These are phyloP conservation scores for Phytophthora constricta DNA, from an alignment of 352 stramenopile species.

Conservation along the genomic window DNA sequence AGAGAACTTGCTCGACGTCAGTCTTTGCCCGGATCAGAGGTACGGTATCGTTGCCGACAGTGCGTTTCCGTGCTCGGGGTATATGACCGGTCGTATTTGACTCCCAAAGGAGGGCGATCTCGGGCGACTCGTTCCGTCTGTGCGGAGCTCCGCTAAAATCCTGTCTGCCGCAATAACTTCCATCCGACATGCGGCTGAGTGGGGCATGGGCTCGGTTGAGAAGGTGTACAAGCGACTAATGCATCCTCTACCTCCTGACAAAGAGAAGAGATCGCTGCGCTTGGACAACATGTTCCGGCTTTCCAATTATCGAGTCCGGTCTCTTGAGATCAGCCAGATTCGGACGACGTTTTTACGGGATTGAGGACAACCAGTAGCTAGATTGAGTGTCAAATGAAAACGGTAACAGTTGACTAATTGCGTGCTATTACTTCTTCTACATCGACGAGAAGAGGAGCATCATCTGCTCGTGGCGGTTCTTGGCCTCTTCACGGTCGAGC, in stretches of 20 bases:
- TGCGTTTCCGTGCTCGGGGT: too few species aligned
- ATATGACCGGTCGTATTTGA: too few species aligned
- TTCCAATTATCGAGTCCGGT: neutral
- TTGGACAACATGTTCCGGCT: neutral
- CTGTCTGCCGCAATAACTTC: neutral
- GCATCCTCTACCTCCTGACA: neutral
- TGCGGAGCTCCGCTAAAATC: neutral
- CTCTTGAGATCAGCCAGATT: neutral
- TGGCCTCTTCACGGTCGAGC: neutral
- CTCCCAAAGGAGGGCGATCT: conserved; percentile 15
- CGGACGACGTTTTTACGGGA: neutral
- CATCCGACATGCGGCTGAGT: neutral
- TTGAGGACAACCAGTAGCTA: neutral
- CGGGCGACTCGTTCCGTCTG: neutral
- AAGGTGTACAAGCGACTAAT: neutral
- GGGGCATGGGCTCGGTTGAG: conserved; percentile 7
- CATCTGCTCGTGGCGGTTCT: conserved; percentile 12
- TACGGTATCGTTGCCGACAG: too few species aligned
- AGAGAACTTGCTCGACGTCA: too few species aligned
- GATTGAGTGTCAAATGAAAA: neutral
- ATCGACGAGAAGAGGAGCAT: conserved; percentile 1
- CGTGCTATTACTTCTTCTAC: conserved; percentile 2
- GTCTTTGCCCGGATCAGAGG: too few species aligned
- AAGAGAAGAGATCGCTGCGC: neutral
- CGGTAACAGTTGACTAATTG: neutral